Conservation (phyloP, 2,329 filamentous ascomycete genomes). For the Immersiporthe knoxdaviesiana region DNA sequence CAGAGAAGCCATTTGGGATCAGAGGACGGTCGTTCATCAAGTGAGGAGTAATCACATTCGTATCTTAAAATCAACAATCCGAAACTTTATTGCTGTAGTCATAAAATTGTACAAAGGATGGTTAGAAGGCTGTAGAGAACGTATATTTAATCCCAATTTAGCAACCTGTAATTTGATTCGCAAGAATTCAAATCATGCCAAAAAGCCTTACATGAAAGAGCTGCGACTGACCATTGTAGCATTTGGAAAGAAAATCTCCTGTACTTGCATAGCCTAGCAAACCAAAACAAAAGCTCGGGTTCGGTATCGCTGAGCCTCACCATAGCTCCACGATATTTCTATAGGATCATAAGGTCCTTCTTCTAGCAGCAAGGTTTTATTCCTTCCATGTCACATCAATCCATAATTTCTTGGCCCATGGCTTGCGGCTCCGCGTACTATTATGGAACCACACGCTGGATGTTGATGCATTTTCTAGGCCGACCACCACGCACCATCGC, state of each 20-base stretch:
- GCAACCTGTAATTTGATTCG: no score
- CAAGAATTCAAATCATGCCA: no score
- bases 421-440: no score
- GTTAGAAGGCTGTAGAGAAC: no score
- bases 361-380: no score
- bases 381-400: background rate
- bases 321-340: background rate
- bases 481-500: background rate
- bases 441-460: background rate
- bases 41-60: background rate
- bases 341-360: background rate
- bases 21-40: conserved; percentile 12
- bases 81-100: no score
- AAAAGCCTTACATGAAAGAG: no score
- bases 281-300: no score
- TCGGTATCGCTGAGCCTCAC: background rate
- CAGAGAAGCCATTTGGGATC: conserved; percentile 32
- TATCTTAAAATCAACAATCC: no score
- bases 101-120: no score
- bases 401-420: background rate
- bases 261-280: background rate
- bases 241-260: background rate
- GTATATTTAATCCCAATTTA: no score
- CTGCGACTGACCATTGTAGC: background rate
- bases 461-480: background rate